A percentile compares a stretch with the other conserved stretches of the same genome.
Conservation (phyloP, 2,329 filamentous ascomycete genomes). For the Parastagonospora avenae region DNA sequence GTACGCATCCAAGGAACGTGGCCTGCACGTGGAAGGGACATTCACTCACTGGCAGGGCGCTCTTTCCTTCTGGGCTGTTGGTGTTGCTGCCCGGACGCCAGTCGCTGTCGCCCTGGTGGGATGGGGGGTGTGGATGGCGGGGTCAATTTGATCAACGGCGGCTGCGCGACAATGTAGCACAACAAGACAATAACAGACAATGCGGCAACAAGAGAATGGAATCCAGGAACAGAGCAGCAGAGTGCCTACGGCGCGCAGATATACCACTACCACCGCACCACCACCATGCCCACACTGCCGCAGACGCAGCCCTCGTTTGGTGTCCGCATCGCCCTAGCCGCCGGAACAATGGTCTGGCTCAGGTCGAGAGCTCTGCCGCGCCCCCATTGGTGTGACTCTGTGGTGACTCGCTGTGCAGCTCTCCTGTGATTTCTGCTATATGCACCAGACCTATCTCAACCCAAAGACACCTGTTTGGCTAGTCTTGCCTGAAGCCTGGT, state of each 20-base stretch:
- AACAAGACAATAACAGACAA: conserved; percentile 2
- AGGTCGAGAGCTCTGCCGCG: conserved; percentile 4
- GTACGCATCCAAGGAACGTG: too few species aligned
- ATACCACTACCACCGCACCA: conserved; percentile 6
- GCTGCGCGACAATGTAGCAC: neutral
- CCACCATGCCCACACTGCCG: neutral
- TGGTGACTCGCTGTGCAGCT: conserved; percentile 13
- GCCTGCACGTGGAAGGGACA: too few species aligned
- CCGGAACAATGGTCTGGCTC: conserved; percentile 20
- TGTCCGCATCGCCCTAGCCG: conserved; percentile 28
- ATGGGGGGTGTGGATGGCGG: neutral
- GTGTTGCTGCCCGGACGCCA: too few species aligned
- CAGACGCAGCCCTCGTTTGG: conserved; percentile 13
- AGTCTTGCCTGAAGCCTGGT: neutral
- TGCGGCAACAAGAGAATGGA: neutral
- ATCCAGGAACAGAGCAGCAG: neutral
- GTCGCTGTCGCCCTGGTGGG: conserved; percentile 5
- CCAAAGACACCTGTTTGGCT: conserved; percentile 16
- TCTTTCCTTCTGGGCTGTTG: neutral
- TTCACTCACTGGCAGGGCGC: too few species aligned
- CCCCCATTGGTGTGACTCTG: conserved; percentile 29
- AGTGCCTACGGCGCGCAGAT: conserved; percentile 9
- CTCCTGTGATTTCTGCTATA: conserved; percentile 32
- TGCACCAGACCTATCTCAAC: conserved; percentile 17
- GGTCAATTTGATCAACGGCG: neutral